A percentile compares a stretch with the other conserved stretches of the same genome.
Conservation (phyloP, 164 flowering plant genomes). For the Umbellularia californica region DNA sequence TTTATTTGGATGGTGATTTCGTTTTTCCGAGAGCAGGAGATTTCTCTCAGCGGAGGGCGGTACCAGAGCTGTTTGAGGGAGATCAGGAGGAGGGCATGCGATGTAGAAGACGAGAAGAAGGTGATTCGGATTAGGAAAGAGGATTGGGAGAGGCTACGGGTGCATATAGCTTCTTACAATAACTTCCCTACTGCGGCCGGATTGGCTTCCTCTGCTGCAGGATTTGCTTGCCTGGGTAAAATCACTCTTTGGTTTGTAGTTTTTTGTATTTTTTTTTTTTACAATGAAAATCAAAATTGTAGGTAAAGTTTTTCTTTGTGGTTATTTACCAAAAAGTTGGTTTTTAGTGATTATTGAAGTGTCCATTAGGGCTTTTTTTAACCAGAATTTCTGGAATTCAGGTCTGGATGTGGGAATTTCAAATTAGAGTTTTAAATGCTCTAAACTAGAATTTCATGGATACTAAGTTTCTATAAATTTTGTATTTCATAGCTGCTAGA, state of each 20-base stretch:
- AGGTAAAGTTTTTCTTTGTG: too few relatives aligned
- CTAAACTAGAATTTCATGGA: too few relatives aligned
- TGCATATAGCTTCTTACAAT: conserved; percentile 87
- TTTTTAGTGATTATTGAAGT: too few relatives aligned
- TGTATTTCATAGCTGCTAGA: too few relatives aligned
- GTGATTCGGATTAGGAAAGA: conserved; percentile 63
- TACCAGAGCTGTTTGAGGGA: conserved; percentile 84
- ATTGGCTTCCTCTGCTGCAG: conserved; percentile 97
- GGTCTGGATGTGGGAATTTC: too few relatives aligned
- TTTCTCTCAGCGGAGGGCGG: conserved; percentile 76
- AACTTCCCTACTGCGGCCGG: conserved; percentile 99
- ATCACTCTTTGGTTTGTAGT: neutral
- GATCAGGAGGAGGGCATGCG: conserved; percentile 64
- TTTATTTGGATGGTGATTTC: neutral
- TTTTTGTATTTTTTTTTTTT: neutral
- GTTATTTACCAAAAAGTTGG: too few relatives aligned
- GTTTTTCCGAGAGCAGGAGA: conserved; percentile 59
- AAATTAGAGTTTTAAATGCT: too few relatives aligned
- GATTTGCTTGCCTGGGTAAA: conserved; percentile 93
- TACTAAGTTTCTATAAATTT: too few relatives aligned
- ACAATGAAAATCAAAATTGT: too few relatives aligned
- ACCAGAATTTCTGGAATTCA: too few relatives aligned
- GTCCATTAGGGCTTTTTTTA: too few relatives aligned
- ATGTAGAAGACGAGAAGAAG: conserved; percentile 69
- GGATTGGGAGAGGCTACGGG: conserved; percentile 78